Base-by-base conservation (phyloP, 352 stramenopile species). In the Aphanomyces invadans region DNA sequence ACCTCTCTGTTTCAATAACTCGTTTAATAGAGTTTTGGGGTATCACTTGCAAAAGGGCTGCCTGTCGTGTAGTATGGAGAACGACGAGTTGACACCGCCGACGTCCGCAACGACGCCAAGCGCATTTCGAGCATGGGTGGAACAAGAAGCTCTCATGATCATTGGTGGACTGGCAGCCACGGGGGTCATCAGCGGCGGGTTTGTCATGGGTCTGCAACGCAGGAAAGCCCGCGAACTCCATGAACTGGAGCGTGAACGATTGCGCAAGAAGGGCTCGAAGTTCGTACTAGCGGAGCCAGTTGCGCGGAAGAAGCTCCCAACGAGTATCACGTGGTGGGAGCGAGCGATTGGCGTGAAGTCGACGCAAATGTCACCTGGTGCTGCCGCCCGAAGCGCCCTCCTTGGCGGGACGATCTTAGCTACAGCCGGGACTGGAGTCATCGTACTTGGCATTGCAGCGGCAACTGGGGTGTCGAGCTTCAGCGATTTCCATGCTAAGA, bases 291-390 rank as follows among this genome's bases (percentile, higher is more conserved):
- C 46, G n/a, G n/a, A 31, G 10, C 46, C 46, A 54, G n/a, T 25
- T 31, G n/a, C 46, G 11, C n/a, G 19, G 21, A 21, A 21, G 25
- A 32, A 21, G 29, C n/a, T 25, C 10, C n/a, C 46, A 54, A 25
- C 46, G 46, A 33, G 25, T 57, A 33, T 67, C 42, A 57, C 60
- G n/a, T 67, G 60, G 60, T 67, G 60, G 60, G 60, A 67, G 17
- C 60, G 60, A 32, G 60, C 60, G 21, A 21, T 67, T 11, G 60
- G 60, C 60, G 12, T 67, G 2, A 56, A 67, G 0, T 57, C 48
- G 31, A 1, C 60, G 12, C 10, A 46, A 12, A 67, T 57, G 49
- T 32, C 42, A 9, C 42, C 60, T 4, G 60, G 42, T 15, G 60
- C 12, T 23, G 60, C 60, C 7, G 60, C 60, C 11, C 17, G 19